Evolutionary conservation across 495 filamentous ascomycete genomes (phyloP), one percentile per base, ranked within the genome.

Genomic region (Echria macrotheca): DNA sequence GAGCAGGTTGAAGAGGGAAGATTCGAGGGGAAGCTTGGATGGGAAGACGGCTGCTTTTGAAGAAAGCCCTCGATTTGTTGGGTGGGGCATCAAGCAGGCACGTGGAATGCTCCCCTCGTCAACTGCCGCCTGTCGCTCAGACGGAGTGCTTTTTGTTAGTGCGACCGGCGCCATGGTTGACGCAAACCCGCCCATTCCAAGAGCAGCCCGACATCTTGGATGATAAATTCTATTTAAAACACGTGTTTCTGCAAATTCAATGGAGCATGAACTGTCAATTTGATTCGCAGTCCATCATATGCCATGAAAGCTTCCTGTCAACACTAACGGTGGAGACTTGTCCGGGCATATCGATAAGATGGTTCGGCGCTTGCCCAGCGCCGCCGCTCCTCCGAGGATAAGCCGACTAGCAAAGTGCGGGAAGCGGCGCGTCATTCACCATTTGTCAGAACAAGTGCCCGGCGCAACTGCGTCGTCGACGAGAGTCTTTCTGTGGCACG

Each of bases 31-130:
- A 25, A n/a, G 26, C 19, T 42, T 23, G 44, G 54, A 54, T 40
- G 54, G 60, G 57, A 56, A 44, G 46, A 32, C 38, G n/a, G 37
- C 46, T 55, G 49, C 47, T 63, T 65, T 65, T 65, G 54, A 62
- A 61, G 44, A 32, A 15, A 14, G 28, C 28, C 23, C 29, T 38
- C 22, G 36, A 25, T 39, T n/a, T n/a, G 43, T 26, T 45, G 47
- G 21, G 55, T 54, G 55, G 55, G 55, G 55, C 8, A n/a, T n/a
- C n/a, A n/a, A n/a, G 42, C 25, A 39, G 38, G 49, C 49, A 47
- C 48, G 54, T 57, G 61, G 35, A 35, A 18, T 23, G 17, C 26
- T 29, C 26, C 6, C 12, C 35, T 37, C 21, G 35, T 18, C 17
- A 37, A 17, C 4, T 35, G n/a, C n/a, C n/a, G n/a, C n/a, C n/a